Conservation (phyloP, 164 flowering plant species). For the Santalum album region DNA sequence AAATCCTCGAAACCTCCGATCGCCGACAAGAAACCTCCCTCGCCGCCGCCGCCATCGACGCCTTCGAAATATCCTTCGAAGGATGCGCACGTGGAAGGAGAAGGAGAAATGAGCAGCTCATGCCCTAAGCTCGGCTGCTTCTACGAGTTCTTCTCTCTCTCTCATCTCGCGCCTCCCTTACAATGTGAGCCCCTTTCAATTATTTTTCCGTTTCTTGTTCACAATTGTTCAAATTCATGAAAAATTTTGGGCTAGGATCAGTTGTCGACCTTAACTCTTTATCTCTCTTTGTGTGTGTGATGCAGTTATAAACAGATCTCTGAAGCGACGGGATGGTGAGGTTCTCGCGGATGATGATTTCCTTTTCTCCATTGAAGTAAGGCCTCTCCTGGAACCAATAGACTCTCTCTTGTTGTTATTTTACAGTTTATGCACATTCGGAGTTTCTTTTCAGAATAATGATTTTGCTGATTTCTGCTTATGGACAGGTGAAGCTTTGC, state of each 20-base stretch:
- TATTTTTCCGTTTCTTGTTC: too few relatives aligned
- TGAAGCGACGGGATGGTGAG: slow-evolving; percentile 41
- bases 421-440: neutral
- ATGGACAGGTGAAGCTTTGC: slow-evolving; percentile 77
- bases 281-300: slow-evolving; percentile 9
- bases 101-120: slow-evolving; percentile 67
- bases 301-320: slow-evolving; percentile 60
- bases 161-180: slow-evolving; percentile 86
- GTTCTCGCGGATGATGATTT: slow-evolving; percentile 42
- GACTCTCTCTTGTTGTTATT: neutral
- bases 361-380: slow-evolving; percentile 77
- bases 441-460: neutral
- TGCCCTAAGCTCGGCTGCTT: slow-evolving; percentile 76
- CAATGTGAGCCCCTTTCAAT: slow-evolving; percentile 71
- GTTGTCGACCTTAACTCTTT: too few relatives aligned
- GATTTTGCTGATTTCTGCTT: neutral
- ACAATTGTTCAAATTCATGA: neutral
- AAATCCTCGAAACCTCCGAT: slow-evolving; percentile 15
- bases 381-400: slow-evolving; percentile 5
- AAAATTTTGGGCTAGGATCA: too few relatives aligned
- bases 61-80: slow-evolving; percentile 11
- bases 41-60: slow-evolving; percentile 12
- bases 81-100: slow-evolving; percentile 40
- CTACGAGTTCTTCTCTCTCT: slow-evolving; percentile 93
- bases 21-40: slow-evolving; percentile 17